Base-by-base conservation (phyloP, 768 basidiomycete species). In the Termitomyces sp. region DNA sequence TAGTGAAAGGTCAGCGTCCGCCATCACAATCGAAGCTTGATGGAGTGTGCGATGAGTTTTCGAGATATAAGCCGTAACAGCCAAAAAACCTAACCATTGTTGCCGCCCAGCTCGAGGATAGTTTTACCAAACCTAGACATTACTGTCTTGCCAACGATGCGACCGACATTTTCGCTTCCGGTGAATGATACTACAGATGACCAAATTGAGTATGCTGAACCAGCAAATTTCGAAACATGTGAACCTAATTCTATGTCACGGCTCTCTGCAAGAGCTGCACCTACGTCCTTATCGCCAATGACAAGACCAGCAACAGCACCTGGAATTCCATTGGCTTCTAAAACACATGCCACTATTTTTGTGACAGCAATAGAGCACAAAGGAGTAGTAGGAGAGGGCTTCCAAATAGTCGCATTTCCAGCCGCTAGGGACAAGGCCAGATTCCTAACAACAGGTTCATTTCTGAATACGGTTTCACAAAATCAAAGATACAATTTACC, bases 321-420 rank as follows among this genome's bases (percentile, higher is more conserved):
- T 2, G 91, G 89, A 10, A 97, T 74, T 34, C 83, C 84, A 67
- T 98, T 94, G 56, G 71, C 76, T 70, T 94, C 89, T 57, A 98
- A 77, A 14, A 98, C 89, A 30, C 75, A 68, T 19, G 92, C 78
- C 25, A 98, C 76, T 63, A 98, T 91, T 67, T 83, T 86, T 23
- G 91, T 94, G 23, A 94, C 82, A 0, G 95, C 96, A 56, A 98
- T 88, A n/a, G 94, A 80, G 67, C 87, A 95, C 35, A 96, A 72
- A 3, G 95, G 87, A 0, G 95, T 98, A 2, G 80, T 89, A 2
- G 88, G 91, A 0, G 94, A 89, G 7, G 95, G 95, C 68, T 98
- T 98, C 95, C 95, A 98, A 45, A 98, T 69, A 0, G 93, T 95
- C 1, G 93, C 87, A 70, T 98, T 98, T 17, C 94, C 94, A 28